Evolutionary conservation across 345 rosid species (phyloP).

Genomic region (Lepidium africanum): DNA sequence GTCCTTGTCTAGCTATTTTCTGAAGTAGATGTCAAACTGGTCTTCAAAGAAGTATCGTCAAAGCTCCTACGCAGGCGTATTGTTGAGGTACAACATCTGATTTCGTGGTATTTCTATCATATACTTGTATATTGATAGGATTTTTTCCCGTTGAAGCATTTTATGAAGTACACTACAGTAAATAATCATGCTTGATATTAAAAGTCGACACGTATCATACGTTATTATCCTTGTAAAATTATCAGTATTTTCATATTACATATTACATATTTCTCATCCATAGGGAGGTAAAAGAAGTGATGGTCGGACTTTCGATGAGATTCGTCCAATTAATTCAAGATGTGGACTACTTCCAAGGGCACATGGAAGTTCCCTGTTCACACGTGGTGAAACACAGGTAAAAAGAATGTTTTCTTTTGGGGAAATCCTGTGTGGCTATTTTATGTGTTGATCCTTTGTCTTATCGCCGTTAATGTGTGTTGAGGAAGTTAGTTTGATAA

Average conservation of each 20-base stretch:
- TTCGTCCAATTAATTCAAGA: conserved; percentile 82
- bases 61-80: conserved; percentile 79
- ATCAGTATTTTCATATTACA: no score
- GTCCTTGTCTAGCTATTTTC: conserved; percentile 47
- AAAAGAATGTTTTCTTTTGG: background rate
- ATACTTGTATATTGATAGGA: background rate
- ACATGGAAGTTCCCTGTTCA: conserved; percentile 97
- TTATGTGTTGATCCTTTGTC: background rate
- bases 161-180: background rate
- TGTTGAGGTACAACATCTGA: conserved; percentile 66
- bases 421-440: background rate
- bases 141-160: background rate
- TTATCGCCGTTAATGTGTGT: background rate
- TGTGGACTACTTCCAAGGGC: conserved; percentile 96
- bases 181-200: background rate
- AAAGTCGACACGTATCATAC: background rate
- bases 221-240: no score
- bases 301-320: conserved; percentile 69
- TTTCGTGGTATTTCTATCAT: background rate
- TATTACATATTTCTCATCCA: background rate
- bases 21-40: conserved; percentile 98
- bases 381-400: conserved; percentile 99
- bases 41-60: conserved; percentile 89
- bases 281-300: conserved; percentile 98
- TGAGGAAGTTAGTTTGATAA: background rate